phyloP scores from a whole-genome alignment of 495 filamentous ascomycete species.

The Penicillium taxi region DNA sequence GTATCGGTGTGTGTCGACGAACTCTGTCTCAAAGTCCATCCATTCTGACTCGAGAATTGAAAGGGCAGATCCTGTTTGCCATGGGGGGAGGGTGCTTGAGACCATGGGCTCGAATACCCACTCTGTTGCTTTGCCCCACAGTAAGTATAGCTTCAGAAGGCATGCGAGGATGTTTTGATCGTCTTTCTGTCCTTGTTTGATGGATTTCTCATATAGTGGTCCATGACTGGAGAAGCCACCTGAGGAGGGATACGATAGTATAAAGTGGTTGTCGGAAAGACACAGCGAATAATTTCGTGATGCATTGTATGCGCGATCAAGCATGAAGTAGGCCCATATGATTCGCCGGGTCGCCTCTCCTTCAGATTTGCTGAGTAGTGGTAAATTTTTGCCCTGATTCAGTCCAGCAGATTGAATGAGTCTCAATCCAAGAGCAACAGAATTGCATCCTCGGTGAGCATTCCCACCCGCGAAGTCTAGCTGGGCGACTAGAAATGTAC shows the following conservation, averaged over 20 bases:
- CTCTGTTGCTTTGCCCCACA: constrained; percentile 26
- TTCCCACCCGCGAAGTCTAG: constrained; percentile 23
- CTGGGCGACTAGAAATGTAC: constrained; percentile 21
- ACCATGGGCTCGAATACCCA: constrained; percentile 20
- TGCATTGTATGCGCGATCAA: constrained; percentile 24
- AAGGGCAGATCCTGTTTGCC: constrained; percentile 22
- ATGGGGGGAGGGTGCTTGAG: constrained; percentile 15
- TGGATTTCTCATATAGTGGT: constrained; percentile 13
- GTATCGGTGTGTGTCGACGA: constrained; percentile 23
- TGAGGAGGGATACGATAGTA: constrained; percentile 11
- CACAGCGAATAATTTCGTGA: constrained; percentile 22
- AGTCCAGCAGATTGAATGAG: constrained; percentile 18
- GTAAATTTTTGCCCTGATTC: constrained; percentile 14
- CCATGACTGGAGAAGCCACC: constrained; percentile 1
- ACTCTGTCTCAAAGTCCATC: constrained; percentile 26
- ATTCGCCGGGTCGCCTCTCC: constrained; percentile 15
- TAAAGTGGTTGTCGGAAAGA: constrained; percentile 23
- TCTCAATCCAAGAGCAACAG: constrained; percentile 19
- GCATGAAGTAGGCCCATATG: constrained; percentile 26
- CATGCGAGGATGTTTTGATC: constrained; percentile 20
- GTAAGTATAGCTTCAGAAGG: constrained; percentile 16
- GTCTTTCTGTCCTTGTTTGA: constrained; percentile 15
- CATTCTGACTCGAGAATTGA: constrained; percentile 24
- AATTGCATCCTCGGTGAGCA: constrained; percentile 16
- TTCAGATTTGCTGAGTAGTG: constrained; percentile 1